Percentiles rank a stretch among this genome's conserved stretches.
Conservation (phyloP, 75 land plant species). For the Cupressus sempervirens region DNA sequence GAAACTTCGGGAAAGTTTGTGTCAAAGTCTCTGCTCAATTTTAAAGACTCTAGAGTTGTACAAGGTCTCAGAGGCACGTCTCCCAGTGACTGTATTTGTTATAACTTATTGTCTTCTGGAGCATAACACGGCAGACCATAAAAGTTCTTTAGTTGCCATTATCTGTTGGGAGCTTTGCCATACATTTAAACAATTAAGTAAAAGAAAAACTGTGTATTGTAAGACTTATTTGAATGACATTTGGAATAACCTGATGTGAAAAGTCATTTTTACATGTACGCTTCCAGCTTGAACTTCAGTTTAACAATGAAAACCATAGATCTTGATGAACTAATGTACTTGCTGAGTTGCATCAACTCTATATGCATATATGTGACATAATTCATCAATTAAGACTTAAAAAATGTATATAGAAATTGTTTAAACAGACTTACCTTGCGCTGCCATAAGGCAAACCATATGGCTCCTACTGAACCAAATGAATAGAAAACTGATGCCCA, state of each 20-base stretch:
- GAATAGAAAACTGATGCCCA: conserved; percentile 97
- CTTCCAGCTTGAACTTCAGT: neutral
- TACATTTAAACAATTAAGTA: no score
- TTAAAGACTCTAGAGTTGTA: no score
- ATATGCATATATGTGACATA: neutral
- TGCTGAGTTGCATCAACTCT: neutral
- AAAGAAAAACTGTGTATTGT: neutral
- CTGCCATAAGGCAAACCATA: conserved; percentile 82
- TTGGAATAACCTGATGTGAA: neutral
- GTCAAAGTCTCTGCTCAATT: no score
- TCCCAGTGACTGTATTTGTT: no score
- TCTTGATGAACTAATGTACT: neutral
- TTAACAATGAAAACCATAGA: neutral
- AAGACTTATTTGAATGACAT: neutral
- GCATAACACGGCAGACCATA: neutral
- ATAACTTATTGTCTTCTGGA: no score
- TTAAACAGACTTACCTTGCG: conserved; percentile 44
- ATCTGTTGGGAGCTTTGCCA: neutral
- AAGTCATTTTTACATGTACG: neutral
- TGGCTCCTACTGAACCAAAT: conserved; percentile 85
- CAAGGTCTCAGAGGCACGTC: no score
- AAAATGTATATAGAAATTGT: neutral
- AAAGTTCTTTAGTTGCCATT: neutral
- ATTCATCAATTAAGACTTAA: neutral
- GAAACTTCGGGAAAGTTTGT: no score